Conservation (phyloP, 2,329 filamentous ascomycete species). For the Stagonosporopsis tanaceti region DNA sequence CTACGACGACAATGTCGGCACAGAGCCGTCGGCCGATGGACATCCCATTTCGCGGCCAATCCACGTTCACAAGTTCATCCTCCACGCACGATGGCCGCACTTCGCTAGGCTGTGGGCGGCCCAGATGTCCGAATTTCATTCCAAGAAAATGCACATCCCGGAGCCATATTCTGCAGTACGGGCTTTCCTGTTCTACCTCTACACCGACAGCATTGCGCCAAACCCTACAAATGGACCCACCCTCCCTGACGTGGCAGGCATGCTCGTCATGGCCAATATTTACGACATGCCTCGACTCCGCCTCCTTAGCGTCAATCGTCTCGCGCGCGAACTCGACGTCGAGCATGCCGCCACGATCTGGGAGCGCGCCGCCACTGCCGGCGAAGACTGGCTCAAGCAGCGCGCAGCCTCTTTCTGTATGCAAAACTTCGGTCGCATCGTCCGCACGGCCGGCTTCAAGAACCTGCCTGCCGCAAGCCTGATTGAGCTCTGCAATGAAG, state of each 20-base stretch:
- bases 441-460: constrained; percentile 87
- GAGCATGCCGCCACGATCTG: constrained; percentile 95
- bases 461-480: constrained; percentile 79
- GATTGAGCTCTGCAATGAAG: constrained; percentile 91
- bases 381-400: constrained; percentile 91
- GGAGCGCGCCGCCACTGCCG: constrained; percentile 89
- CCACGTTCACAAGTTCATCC: constrained; percentile 92
- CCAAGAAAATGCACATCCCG: constrained; percentile 96
- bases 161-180: constrained; percentile 95
- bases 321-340: constrained; percentile 90
- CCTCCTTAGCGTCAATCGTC: constrained; percentile 86
- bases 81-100: constrained; percentile 95
- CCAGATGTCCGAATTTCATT: constrained; percentile 97
- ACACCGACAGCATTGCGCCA: constrained; percentile 83
- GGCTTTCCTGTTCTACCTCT: constrained; percentile 94
- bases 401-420: constrained; percentile 89
- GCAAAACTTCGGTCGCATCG: constrained; percentile 92
- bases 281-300: constrained; percentile 96
- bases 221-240: constrained; percentile 58
- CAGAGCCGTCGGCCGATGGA: constrained; percentile 51
- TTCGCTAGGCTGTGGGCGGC: constrained; percentile 90
- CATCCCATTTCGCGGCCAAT: constrained; percentile 73
- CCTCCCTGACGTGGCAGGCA: constrained; percentile 86
- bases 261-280: constrained; percentile 97
- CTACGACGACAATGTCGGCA: constrained; percentile 72